Conservation (phyloP, 441 rosid species). For the Erodium moschatum region DNA sequence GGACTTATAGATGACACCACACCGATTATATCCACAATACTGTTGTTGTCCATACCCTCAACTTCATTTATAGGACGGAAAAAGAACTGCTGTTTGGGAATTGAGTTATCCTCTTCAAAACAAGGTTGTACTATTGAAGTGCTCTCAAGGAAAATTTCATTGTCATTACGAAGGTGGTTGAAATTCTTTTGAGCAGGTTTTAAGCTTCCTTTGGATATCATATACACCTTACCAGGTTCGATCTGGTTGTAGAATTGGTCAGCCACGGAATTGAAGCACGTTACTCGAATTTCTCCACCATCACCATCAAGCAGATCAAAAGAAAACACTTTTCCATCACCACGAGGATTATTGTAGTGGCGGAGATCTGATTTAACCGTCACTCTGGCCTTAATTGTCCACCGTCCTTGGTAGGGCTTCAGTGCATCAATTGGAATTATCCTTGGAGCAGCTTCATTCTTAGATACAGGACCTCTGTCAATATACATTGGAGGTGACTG, state of each 20-base stretch:
- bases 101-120: constrained; percentile 64
- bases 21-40: constrained; percentile 60
- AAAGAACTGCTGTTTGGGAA: constrained; percentile 69
- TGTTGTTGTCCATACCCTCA: constrained; percentile 54
- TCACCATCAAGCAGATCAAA: constrained; percentile 82
- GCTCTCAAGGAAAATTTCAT: constrained; percentile 65
- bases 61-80: constrained; percentile 58
- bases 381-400: constrained; percentile 89
- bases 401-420: constrained; percentile 84
- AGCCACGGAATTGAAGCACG: constrained; percentile 82
- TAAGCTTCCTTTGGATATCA: constrained; percentile 70
- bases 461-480: constrained; percentile 62
- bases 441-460: constrained; percentile 76
- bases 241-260: constrained; percentile 66
- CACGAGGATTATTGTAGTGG: constrained; percentile 69
- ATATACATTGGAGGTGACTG: constrained; percentile 58
- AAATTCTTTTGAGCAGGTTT: constrained; percentile 83
- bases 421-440: constrained; percentile 68
- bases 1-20: constrained; percentile 60
- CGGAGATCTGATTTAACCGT: constrained; percentile 78
- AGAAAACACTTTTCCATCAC: constrained; percentile 83
- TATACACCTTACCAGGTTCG: constrained; percentile 72
- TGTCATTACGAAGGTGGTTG: constrained; percentile 73
- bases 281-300: constrained; percentile 82
- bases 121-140: constrained; percentile 59